Percentiles rank a stretch among this genome's conserved stretches.
Evolutionary conservation across 768 basidiomycete species (phyloP).

Genomic region (Postia placenta): DNA sequence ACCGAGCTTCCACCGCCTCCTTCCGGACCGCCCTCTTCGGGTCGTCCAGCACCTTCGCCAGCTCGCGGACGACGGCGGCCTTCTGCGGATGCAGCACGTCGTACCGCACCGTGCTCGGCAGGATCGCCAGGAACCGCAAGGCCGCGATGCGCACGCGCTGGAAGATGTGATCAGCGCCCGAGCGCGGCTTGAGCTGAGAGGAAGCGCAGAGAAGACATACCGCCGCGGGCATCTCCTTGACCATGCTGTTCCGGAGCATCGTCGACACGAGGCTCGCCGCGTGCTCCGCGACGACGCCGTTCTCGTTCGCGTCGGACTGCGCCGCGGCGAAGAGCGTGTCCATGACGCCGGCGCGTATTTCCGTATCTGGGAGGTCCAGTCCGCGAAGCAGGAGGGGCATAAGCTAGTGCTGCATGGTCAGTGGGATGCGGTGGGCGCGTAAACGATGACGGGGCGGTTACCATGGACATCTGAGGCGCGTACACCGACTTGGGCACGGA

Average conservation of each 20-base stretch:
- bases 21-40: conserved; percentile 79
- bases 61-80: conserved; percentile 59
- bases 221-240: conserved; percentile 44
- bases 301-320: conserved; percentile 41
- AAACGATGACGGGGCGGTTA: conserved; percentile 24
- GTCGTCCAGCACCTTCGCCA: conserved; percentile 80
- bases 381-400: conserved; percentile 85
- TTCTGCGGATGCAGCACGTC: conserved; percentile 81
- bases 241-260: conserved; percentile 63
- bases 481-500: conserved; percentile 76
- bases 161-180: not conserved
- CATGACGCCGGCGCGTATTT: conserved; percentile 75
- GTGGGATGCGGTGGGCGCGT: not conserved
- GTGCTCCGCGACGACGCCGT: conserved; percentile 51
- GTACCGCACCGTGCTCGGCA: conserved; percentile 78
- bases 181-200: not conserved
- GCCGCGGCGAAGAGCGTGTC: conserved; percentile 71
- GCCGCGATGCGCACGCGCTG: conserved; percentile 77
- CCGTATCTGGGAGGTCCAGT: conserved; percentile 67
- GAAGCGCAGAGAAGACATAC: conserved; percentile 32
- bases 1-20: conserved; percentile 83
- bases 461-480: conserved; percentile 56
- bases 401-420: conserved; percentile 42
- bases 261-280: conserved; percentile 61
- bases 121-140: conserved; percentile 61